Evolutionary conservation across 2,329 filamentous ascomycete genomes (phyloP).

Genomic region (Pseudogymnoascus sp.): DNA sequence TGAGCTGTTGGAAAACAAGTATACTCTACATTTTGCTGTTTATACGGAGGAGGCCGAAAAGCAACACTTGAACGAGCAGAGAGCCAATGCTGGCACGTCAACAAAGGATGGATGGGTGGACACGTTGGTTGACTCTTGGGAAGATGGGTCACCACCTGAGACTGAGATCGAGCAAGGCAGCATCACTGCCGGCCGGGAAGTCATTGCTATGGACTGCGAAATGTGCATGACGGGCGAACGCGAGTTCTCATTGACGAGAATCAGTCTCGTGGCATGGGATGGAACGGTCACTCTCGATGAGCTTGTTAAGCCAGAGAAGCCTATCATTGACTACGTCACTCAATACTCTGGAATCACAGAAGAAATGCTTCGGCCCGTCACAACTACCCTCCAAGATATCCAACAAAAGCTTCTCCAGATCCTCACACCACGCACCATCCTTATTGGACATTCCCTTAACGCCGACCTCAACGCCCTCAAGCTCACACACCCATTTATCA

Average conservation of each 20-base stretch:
- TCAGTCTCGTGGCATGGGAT: conserved; percentile 82
- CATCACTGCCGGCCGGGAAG: conserved; percentile 70
- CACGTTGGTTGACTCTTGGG: conserved; percentile 58
- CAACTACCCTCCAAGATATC: conserved; percentile 75
- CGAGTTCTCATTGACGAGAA: conserved; percentile 76
- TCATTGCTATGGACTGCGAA: conserved; percentile 87
- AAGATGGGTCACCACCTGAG: conserved; percentile 62
- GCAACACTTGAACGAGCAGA: conserved; percentile 43
- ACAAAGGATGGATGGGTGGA: conserved; percentile 70
- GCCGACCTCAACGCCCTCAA: conserved; percentile 78
- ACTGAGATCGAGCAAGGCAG: conserved; percentile 70
- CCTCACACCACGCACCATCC: conserved; percentile 63
- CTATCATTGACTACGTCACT: conserved; percentile 91
- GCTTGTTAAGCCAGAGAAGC: conserved; percentile 79
- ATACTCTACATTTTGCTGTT: conserved; percentile 72
- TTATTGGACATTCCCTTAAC: conserved; percentile 75
- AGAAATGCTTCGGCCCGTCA: conserved; percentile 73
- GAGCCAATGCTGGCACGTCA: conserved; percentile 43
- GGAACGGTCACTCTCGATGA: conserved; percentile 78
- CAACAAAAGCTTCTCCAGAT: conserved; percentile 69
- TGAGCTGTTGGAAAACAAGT: conserved; percentile 77
- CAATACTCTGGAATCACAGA: conserved; percentile 85
- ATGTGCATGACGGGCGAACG: conserved; percentile 87
- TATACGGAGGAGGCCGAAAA: conserved; percentile 52
- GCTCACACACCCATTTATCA: conserved; percentile 83